Base-by-base conservation (phyloP, 208 protist genomes). In the Crithidia brevicula region DNA sequence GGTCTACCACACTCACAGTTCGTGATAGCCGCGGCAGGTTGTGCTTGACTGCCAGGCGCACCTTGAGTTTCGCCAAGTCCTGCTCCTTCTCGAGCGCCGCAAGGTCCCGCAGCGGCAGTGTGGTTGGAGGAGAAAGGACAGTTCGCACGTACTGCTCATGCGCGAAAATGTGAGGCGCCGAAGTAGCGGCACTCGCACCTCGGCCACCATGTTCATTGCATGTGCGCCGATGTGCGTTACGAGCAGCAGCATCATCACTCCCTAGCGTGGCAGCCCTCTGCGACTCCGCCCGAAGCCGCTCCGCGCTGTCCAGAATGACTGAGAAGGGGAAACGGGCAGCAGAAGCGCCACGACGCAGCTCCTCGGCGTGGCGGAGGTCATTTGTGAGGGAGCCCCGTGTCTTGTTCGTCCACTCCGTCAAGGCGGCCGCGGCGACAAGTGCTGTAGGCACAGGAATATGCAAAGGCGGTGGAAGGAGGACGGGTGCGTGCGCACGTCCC, bases 11-110 rank as follows among this genome's bases (percentile, higher is more conserved):
- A 23, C 75, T 79, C 20, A 53, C 63, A 15, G 61, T 54, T 4
- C n/a, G 18, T 9, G 57, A 22, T 62, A 89, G 79, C 20, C 46
- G 73, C 13, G 51, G n/a, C 25, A 77, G 65, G 38, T 57, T 56
- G 59, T 78, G 60, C 27, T 56, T 33, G 23, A 62, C 53, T 16
- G 67, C 74, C 8, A 83, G 64, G 10, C 71, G 30, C 46, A 76
- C 36, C 59, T 75, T 71, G n/a, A 53, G 23, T 36, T 23, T n/a
- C 16, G 28, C 46, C 53, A 72, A 50, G 49, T 40, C 23, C 40
- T 33, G 15, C 49, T 63, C 56, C 18, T 33, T 42, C 49, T 50
- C 45, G 20, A 73, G 61, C 2, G 53, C 49, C 1, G 23, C 42
- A 4, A 13, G 45, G 31, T 68, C 64, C 16, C 36, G 10, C 10